phyloP scores from a whole-genome alignment of 176 grass and related monocot species.

The Metroxylon sagu region DNA sequence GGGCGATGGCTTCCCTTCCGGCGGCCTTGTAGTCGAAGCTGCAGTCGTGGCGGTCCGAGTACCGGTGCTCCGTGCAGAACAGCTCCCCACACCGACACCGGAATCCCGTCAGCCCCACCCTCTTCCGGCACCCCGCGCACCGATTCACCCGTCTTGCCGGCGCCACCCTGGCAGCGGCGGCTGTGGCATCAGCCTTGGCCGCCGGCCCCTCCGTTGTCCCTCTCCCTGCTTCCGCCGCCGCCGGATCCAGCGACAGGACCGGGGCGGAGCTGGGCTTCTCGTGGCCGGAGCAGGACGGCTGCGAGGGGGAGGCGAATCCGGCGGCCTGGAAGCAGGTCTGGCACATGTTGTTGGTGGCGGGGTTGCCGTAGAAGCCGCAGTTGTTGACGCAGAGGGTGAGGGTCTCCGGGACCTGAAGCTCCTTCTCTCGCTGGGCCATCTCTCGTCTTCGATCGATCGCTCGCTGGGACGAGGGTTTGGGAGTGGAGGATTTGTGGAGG shows the following conservation, averaged over 20 bases:
- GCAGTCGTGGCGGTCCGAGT: slow-evolving; percentile 86
- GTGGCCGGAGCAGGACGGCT: neutral
- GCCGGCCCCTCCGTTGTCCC: neutral
- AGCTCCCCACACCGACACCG: slow-evolving; percentile 83
- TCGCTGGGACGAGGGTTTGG: neutral
- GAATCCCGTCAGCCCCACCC: slow-evolving; percentile 74
- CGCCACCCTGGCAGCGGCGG: neutral
- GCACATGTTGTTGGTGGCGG: slow-evolving; percentile 69
- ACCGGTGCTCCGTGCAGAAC: slow-evolving; percentile 86
- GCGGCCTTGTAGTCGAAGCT: slow-evolving; percentile 75
- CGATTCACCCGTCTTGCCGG: slow-evolving; percentile 45
- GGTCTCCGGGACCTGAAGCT: slow-evolving; percentile 56
- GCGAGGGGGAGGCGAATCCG: neutral
- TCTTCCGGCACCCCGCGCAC: slow-evolving; percentile 65
- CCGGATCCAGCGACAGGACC: neutral
- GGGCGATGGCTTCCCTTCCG: slow-evolving; percentile 57
- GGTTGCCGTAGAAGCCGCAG: slow-evolving; percentile 76
- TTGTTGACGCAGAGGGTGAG: slow-evolving; percentile 86
- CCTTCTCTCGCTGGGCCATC: slow-evolving; percentile 91
- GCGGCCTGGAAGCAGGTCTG: slow-evolving; percentile 57
- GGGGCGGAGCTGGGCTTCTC: slow-evolving; percentile 1
- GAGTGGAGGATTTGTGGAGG: neutral
- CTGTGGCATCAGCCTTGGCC: neutral
- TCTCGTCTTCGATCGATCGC: neutral
- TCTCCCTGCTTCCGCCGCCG: neutral